A percentile compares a stretch with the other conserved stretches of the same genome.
Conservation (phyloP, 192 early-diverging fungal species). For the Powellomyces hirtus region DNA sequence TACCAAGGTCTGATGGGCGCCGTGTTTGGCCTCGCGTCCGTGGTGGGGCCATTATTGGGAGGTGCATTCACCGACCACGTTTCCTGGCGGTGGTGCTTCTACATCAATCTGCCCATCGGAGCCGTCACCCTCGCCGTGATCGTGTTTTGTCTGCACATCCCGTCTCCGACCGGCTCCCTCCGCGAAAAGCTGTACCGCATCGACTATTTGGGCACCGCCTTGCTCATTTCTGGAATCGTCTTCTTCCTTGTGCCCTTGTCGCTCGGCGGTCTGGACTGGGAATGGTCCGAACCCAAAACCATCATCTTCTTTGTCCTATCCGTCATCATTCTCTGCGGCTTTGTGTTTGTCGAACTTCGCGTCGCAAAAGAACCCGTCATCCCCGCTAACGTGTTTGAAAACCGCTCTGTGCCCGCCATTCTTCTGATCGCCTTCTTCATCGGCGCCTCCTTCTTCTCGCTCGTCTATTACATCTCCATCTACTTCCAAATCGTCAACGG, state of each 20-base stretch:
- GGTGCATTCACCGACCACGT: slow-evolving; percentile 74
- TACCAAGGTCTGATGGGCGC: slow-evolving; percentile 80
- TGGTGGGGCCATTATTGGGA: slow-evolving; percentile 81
- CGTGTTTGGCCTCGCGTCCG: slow-evolving; percentile 74
- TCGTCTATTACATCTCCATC: slow-evolving; percentile 73
- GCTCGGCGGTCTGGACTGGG: slow-evolving; percentile 69
- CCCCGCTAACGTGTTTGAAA: slow-evolving; percentile 58
- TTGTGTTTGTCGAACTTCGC: slow-evolving; percentile 63
- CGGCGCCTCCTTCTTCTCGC: slow-evolving; percentile 43
- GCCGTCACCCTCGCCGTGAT: slow-evolving; percentile 58
- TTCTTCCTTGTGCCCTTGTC: slow-evolving; percentile 67
- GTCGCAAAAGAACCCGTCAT: slow-evolving; percentile 70
- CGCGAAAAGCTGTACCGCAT: slow-evolving; percentile 63
- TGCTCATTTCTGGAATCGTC: slow-evolving; percentile 55
- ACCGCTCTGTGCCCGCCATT: slow-evolving; percentile 41
- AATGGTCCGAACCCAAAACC: slow-evolving; percentile 58
- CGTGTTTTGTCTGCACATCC: slow-evolving; percentile 59
- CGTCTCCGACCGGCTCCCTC: slow-evolving; percentile 47
- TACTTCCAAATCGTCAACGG: slow-evolving; percentile 61
- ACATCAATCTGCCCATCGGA: slow-evolving; percentile 83
- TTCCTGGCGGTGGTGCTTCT: slow-evolving; percentile 65
- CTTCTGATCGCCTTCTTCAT: slow-evolving; percentile 35
- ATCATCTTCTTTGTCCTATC: slow-evolving; percentile 61
- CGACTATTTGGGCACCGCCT: slow-evolving; percentile 61
- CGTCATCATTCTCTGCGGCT: slow-evolving; percentile 41